Conservation (phyloP, 2,329 filamentous ascomycete genomes). For the Trichoderma pleuroti region DNA sequence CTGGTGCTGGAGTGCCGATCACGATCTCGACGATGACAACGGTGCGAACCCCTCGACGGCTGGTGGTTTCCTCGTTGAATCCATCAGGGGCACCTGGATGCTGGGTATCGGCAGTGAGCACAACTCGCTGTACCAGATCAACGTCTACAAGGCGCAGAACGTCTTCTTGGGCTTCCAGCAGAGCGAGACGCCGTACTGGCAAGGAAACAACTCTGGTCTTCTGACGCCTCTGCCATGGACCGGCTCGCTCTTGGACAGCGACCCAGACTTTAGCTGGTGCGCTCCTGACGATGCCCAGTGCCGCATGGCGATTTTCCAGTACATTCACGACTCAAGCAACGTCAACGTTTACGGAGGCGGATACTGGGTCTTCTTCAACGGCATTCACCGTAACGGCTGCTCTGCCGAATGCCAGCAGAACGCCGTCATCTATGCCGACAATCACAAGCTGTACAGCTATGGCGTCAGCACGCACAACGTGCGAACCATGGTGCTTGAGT, state of each 20-base stretch:
- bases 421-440: conserved; percentile 21
- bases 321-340: conserved; percentile 19
- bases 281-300: conserved; percentile 26
- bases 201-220: conserved; percentile 32
- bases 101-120: conserved; percentile 52
- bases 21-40: conserved; percentile 47
- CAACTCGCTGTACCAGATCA: conserved; percentile 50
- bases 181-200: conserved; percentile 45
- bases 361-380: conserved; percentile 30
- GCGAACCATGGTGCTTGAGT: conserved; percentile 30
- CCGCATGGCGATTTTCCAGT: conserved; percentile 22
- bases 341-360: conserved; percentile 25
- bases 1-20: conserved; percentile 47
- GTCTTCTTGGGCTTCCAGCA: conserved; percentile 45
- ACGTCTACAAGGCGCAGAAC: conserved; percentile 43
- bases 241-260: conserved; percentile 21
- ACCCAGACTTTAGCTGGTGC: conserved; percentile 30
- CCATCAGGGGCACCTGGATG: conserved; percentile 47
- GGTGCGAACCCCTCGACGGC: conserved; percentile 42
- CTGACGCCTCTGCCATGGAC: conserved; percentile 40
- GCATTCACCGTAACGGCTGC: conserved; percentile 22
- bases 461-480: conserved; percentile 29
- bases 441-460: conserved; percentile 28
- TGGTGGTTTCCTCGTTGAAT: conserved; percentile 45
- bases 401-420: conserved; percentile 22